Evolutionary conservation across 2,329 filamentous ascomycete species (phyloP), one percentile per base, ranked within the genome.

Genomic region (Fusarium nurragi): DNA sequence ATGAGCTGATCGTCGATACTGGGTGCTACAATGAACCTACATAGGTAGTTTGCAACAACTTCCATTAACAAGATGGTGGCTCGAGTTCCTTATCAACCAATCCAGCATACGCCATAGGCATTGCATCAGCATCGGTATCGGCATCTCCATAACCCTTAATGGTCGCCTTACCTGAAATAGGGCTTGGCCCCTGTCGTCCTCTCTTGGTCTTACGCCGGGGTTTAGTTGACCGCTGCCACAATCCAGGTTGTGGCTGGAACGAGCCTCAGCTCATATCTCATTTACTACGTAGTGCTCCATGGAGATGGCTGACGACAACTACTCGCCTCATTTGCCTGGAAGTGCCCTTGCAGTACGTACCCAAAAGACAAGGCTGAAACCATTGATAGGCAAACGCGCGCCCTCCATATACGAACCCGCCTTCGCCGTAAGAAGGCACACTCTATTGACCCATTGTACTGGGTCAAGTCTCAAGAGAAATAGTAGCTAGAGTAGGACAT

Each of bases 221-320:
- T 46, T 30, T 40, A n/a, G 16, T 6, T 37, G 19, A 36, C 21
- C 19, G 25, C 39, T 45, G 52, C 39, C 54, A 50, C 44, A 54
- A 38, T 50, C 41, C 56, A 26, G 30, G 30, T 11, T 49, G 58
- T 64, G 63, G 49, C 58, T 49, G 23, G 41, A 22, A 37, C 21
- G 43, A 52, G 64, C 63, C 49, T 38, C 50, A 41, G 43, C 23
- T 47, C 53, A 67, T 55, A 45, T 32, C 37, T 66, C 64, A 67
- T 25, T 44, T 64, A 21, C 23, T 14, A 10, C 16, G 32, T 34
- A 34, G 36, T 47, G 25, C 16, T 30, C 39, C 36, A 26, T n/a
- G 18, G 25, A 34, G 26, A 34, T 7, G 25, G 46, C 26, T n/a
- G 28, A 34, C 22, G 11, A 46, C 32, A 22, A 19, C 23, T 21